phyloP scores from a whole-genome alignment of 495 filamentous ascomycete genomes.

The Elaphomyces granulatus region DNA sequence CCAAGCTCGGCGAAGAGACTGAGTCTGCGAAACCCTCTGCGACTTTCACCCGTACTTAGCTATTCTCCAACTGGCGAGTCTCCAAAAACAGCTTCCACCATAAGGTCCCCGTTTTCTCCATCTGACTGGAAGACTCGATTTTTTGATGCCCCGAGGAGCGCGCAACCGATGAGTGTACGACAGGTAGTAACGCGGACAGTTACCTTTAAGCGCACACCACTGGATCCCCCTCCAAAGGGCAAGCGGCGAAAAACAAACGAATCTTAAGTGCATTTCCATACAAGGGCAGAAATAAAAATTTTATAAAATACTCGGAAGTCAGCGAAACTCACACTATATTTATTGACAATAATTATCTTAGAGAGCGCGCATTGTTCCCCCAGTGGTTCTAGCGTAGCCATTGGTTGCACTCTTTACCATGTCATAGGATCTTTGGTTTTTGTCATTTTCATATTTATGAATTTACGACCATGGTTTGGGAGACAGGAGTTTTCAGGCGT shows the following conservation, averaged over 20 bases:
- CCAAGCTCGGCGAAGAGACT: constrained; percentile 10
- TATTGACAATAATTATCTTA: neutral
- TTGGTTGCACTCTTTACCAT: neutral
- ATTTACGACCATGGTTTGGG: too few relatives aligned
- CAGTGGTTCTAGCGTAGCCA: neutral
- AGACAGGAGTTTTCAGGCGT: too few relatives aligned
- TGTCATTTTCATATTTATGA: neutral
- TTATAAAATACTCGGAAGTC: too few relatives aligned
- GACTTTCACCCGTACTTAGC: constrained; percentile 22
- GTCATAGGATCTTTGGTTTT: neutral
- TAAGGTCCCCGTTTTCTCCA: constrained; percentile 27
- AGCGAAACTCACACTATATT: too few relatives aligned
- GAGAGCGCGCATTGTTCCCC: neutral
- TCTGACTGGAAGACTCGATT: constrained; percentile 29
- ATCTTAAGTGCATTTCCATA: neutral
- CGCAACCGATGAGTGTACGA: constrained; percentile 28
- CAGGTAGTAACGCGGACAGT: constrained; percentile 38
- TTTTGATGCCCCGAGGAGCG: constrained; percentile 18
- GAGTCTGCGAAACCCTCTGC: constrained; percentile 22
- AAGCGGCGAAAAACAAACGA: constrained; percentile 21
- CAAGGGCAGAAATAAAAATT: too few relatives aligned
- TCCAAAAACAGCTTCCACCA: constrained; percentile 16
- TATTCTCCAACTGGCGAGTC: constrained; percentile 18
- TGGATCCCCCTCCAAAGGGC: constrained; percentile 29
- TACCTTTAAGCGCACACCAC: constrained; percentile 28